Percentiles rank a stretch among this genome's conserved stretches.
These are phyloP conservation scores for Lepidium africanum DNA, from an alignment of 345 rosid species.

Conservation along the genomic window DNA sequence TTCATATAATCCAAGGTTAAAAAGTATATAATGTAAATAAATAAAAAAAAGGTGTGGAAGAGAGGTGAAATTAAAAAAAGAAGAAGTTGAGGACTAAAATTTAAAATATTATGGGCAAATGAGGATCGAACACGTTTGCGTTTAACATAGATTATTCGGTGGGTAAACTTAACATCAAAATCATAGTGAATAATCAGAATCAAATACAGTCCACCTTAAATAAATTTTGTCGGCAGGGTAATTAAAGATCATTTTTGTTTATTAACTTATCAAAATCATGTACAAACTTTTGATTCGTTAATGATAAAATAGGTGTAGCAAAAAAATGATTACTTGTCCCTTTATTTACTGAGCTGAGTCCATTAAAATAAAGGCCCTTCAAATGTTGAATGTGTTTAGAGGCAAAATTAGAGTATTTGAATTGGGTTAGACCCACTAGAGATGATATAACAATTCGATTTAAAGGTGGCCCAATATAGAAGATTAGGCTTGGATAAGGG, in stretches of 20 bases:
- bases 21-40: background rate
- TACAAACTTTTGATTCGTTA: background rate
- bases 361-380: no score
- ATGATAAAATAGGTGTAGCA: no score
- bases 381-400: no score
- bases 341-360: no score
- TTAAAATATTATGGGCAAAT: background rate
- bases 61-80: background rate
- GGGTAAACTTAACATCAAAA: constrained; percentile 6
- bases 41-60: background rate
- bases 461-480: no score
- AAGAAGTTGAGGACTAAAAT: background rate
- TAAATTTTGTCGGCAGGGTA: background rate
- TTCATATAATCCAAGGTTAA: background rate
- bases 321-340: no score
- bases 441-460: no score
- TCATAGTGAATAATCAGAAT: background rate
- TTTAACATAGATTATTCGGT: background rate
- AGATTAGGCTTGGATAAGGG: no score
- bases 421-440: no score
- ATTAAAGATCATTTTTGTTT: background rate
- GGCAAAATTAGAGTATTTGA: no score
- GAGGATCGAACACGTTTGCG: background rate
- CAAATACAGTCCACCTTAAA: background rate
- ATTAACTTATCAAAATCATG: background rate